Evolutionary conservation across 164 flowering plant species (phyloP).

Genomic region (Umbellularia californica): DNA sequence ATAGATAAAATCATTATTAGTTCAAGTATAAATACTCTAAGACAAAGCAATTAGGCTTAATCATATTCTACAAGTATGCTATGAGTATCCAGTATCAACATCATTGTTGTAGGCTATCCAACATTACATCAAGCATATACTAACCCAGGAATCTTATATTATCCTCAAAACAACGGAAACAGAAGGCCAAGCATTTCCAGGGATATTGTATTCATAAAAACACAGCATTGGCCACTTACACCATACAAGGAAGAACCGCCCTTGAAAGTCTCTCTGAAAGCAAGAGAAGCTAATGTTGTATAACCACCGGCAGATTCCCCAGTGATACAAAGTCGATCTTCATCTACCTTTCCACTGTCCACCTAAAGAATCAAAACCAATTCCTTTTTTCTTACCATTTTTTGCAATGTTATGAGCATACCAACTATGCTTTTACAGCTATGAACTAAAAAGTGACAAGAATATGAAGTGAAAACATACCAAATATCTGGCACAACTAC

Average conservation of each 20-base stretch:
- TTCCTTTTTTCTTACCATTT: neutral
- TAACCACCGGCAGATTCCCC: constrained; percentile 98
- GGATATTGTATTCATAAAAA: neutral
- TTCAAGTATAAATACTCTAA: too few species aligned
- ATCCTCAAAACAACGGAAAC: neutral
- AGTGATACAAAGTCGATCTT: constrained; percentile 68
- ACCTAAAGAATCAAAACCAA: constrained; percentile 42
- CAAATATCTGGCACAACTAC: constrained; percentile 90
- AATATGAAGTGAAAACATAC: constrained; percentile 26
- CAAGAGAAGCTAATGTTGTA: constrained; percentile 94
- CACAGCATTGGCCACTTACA: constrained; percentile 45
- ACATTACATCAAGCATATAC: too few species aligned
- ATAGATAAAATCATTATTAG: too few species aligned
- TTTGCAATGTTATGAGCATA: neutral
- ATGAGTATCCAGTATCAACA: too few species aligned
- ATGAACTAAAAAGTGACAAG: neutral
- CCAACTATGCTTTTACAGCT: neutral
- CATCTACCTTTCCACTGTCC: constrained; percentile 78
- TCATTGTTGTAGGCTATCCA: too few species aligned
- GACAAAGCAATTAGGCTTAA: too few species aligned
- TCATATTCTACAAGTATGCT: too few species aligned
- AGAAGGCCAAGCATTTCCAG: neutral
- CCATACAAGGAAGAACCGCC: constrained; percentile 98
- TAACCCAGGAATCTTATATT: too few species aligned
- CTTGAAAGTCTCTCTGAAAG: constrained; percentile 75